phyloP scores from a whole-genome alignment of 208 protist species.

The Naegleria gruberi region DNA sequence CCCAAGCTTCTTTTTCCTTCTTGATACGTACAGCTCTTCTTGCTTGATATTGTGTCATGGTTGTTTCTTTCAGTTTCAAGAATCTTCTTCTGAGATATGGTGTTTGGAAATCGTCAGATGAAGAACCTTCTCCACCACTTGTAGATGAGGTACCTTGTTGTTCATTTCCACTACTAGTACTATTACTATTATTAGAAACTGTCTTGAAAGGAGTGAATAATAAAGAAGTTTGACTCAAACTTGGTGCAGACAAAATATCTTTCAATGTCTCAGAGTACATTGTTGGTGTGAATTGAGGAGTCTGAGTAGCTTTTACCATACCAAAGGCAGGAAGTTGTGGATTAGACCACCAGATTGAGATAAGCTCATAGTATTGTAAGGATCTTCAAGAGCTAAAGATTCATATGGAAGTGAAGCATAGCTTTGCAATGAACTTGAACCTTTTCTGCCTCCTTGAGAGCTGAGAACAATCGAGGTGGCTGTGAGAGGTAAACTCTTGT shows the following conservation, averaged over 20 bases:
- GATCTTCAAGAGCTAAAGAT: neutral
- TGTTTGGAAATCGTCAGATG: neutral
- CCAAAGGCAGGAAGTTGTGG: neutral
- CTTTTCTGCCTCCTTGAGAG: too few relatives aligned
- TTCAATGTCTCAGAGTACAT: neutral
- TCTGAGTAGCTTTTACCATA: neutral
- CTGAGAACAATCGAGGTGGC: neutral
- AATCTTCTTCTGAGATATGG: conserved; percentile 29
- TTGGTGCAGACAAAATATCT: neutral
- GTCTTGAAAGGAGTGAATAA: conserved; percentile 10
- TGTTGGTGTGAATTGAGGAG: neutral
- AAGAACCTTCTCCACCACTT: neutral
- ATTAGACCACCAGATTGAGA: neutral
- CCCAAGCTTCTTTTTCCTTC: conserved; percentile 23
- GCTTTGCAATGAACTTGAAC: neutral
- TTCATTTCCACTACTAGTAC: neutral
- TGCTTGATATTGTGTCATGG: conserved; percentile 27
- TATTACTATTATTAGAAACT: neutral
- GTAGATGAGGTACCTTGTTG: neutral
- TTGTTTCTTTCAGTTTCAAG: neutral
- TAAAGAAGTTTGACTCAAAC: neutral
- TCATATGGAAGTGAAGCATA: neutral
- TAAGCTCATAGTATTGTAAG: neutral
- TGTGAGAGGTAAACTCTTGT: conserved; percentile 42
- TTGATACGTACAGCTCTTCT: conserved; percentile 21